A percentile compares a stretch with the other conserved stretches of the same genome.
These are phyloP conservation scores for Ettlia oleoabundans DNA, from an alignment of 139 green algal species.

Conservation along the genomic window DNA sequence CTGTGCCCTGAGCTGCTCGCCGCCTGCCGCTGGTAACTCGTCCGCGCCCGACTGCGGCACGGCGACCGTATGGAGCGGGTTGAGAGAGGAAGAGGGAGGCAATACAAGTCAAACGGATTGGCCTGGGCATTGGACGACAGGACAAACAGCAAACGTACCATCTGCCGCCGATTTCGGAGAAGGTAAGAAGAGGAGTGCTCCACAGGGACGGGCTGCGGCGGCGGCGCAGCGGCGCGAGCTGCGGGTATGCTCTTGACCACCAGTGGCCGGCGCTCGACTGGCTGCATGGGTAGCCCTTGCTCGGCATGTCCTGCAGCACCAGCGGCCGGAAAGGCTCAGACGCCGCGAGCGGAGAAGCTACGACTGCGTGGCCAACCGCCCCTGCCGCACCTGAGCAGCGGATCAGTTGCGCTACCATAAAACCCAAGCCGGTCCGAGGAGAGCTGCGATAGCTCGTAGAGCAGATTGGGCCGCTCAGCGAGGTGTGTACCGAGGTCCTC, in stretches of 20 bases:
- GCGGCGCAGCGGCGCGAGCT: conserved; percentile 12
- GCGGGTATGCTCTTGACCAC: conserved; percentile 26
- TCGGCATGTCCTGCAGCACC: neutral
- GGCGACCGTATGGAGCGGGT: no score
- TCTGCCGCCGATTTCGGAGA: conserved; percentile 14
- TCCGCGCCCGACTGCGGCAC: neutral
- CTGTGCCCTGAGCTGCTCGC: neutral
- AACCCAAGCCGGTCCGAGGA: no score
- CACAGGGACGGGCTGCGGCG: conserved; percentile 34
- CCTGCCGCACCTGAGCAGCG: conserved; percentile 24
- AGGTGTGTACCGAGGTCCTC: neutral
- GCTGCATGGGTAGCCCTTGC: neutral
- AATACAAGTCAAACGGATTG: no score
- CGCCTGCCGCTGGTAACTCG: neutral
- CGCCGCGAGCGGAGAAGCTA: neutral
- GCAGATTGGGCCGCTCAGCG: neutral
- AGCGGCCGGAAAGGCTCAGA: neutral
- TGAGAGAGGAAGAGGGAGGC: neutral
- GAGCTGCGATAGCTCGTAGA: neutral
- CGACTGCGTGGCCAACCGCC: neutral
- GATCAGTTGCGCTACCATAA: no score
- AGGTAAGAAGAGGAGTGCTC: conserved; percentile 42
- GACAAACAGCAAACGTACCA: conserved; percentile 1
- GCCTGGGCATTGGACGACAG: no score
- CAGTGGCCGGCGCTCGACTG: neutral